Evolutionary conservation across 345 rosid genomes (phyloP).

Genomic region (Eucalyptus marginata): DNA sequence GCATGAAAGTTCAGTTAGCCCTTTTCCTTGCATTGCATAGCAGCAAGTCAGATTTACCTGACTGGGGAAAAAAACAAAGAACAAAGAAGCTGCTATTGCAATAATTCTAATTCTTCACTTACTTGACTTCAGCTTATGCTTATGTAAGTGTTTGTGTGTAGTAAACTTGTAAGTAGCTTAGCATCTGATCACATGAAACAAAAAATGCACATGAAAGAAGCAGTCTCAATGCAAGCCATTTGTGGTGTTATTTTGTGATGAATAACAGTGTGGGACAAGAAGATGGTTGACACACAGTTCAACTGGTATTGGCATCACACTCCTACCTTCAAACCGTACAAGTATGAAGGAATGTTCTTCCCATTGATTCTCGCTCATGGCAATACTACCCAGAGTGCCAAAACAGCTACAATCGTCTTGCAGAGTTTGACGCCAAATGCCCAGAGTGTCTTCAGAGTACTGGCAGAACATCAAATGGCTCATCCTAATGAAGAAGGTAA

Average conservation of each 20-base stretch:
- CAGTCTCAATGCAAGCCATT: neutral
- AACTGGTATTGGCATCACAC: conserved; percentile 91
- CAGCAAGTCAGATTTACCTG: neutral
- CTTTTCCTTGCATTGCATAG: neutral
- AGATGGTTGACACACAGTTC: conserved; percentile 85
- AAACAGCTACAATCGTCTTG: conserved; percentile 81
- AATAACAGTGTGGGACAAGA: conserved; percentile 90
- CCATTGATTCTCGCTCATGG: conserved; percentile 80
- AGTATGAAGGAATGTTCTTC: conserved; percentile 66
- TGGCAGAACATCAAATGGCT: conserved; percentile 65
- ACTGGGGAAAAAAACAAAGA: too few species aligned
- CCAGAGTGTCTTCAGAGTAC: conserved; percentile 80
- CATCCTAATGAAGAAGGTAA: conserved; percentile 85
- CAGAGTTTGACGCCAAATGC: conserved; percentile 95
- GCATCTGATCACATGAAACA: neutral
- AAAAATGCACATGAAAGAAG: neutral
- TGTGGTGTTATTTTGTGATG: neutral
- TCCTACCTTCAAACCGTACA: conserved; percentile 82
- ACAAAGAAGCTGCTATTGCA: neutral
- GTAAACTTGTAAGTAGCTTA: neutral
- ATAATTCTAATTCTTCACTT: neutral
- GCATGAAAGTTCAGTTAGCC: neutral
- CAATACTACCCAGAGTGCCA: conserved; percentile 54
- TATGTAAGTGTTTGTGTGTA: neutral
- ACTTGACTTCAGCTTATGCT: neutral